Evolutionary conservation across 192 early-diverging fungal species (phyloP).

Genomic region (Radiomyces spectabilis): DNA sequence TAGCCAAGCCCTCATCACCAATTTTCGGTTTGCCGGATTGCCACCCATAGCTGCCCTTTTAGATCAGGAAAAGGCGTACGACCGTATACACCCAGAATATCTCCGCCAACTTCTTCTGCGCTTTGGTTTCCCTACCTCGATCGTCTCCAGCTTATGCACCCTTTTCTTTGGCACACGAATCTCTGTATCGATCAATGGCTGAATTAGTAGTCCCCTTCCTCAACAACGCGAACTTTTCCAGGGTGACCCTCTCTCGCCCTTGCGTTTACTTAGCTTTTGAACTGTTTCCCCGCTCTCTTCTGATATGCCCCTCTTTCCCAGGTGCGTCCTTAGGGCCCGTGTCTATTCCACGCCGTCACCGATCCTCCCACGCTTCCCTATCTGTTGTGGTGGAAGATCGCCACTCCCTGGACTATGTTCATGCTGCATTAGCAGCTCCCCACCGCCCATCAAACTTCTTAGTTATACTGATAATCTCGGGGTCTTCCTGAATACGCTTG

Average conservation of each 20-base stretch:
- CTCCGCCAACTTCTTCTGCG: not conserved
- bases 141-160: not conserved
- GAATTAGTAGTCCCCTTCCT: not conserved
- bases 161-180: constrained; percentile 21
- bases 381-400: no score
- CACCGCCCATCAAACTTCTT: no score
- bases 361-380: no score
- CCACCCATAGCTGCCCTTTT: no score
- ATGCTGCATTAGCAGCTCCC: no score
- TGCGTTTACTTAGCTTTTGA: constrained; percentile 21
- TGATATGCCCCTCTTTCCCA: not conserved
- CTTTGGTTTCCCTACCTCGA: constrained; percentile 8
- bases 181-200: constrained; percentile 16
- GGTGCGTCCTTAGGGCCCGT: not conserved
- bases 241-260: constrained; percentile 20
- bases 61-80: constrained; percentile 20
- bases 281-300: constrained; percentile 5
- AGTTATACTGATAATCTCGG: no score
- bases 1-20: no score
- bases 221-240: constrained; percentile 20
- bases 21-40: no score
- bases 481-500: no score
- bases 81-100: constrained; percentile 12
- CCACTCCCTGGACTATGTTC: no score
- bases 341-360: no score